Evolutionary conservation across 495 filamentous ascomycete species (phyloP), one percentile per base, ranked within the genome.

Genomic region (Sabuloglossum arenarium): DNA sequence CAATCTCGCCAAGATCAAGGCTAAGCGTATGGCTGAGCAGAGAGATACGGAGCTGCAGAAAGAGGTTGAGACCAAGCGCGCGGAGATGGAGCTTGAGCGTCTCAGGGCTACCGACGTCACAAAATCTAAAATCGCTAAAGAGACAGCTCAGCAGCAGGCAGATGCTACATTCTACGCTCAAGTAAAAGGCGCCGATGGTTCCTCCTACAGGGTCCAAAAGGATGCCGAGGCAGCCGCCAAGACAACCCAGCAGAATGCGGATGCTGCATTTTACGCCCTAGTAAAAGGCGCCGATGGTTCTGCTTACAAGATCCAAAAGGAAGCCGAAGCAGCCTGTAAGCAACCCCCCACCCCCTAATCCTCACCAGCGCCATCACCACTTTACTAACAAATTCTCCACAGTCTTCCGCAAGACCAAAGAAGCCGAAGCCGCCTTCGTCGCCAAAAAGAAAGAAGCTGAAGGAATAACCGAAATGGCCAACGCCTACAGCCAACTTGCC

Each of bases 21-120:
- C 86, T 1, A 71, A 74, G 45, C 82, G 86, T 56, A 73, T 77
- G 42, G 80, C 81, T 0, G 85, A 91, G 66, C 70, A 74, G 34
- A 73, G 74, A 59, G 85, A 91, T 66, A 81, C 84, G 34, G 84
- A 89, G 59, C 68, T 91, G 54, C 80, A 84, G 69, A 80, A 78
- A 49, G 75, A 79, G 24, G 85, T 91, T 59, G 75, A 89, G 66
- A 65, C 75, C 54, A 84, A 83, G 73, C 77, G 82, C 52, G 85
- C 83, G 3, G 74, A 78, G 27, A 88, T 84, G 63, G 85, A 89
- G 68, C 70, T 88, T 42, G 86, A 91, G 64, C 77, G 82, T 51
- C 75, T 84, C 50, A 74, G 86, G 57, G 86, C 85, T 25, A 76
- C 70, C 11, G 83, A 85, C 57, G 85, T 89, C 55, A 84, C 82